A percentile compares a stretch with the other conserved stretches of the same genome.
These are phyloP conservation scores for Bipolaris gigantea DNA, from an alignment of 2,329 filamentous ascomycete species.

Conservation along the genomic window DNA sequence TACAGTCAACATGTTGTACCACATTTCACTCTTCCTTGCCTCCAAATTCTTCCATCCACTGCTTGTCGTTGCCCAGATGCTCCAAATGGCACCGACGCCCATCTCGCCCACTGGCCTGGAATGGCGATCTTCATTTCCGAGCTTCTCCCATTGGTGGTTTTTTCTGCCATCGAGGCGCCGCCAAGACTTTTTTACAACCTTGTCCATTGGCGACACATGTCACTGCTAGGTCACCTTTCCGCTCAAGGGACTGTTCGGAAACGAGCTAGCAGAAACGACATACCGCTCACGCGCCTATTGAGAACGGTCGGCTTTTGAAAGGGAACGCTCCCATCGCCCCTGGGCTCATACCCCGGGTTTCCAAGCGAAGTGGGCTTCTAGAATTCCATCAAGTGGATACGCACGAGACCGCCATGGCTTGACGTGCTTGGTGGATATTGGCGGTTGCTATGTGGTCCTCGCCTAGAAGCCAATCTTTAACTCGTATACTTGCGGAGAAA, in stretches of 20 bases:
- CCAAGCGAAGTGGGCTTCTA: slow-evolving; percentile 6
- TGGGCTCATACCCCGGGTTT: slow-evolving; percentile 9
- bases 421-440: slow-evolving; percentile 30
- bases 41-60: slow-evolving; percentile 4
- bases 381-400: background rate
- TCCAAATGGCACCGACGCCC: background rate
- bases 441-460: background rate
- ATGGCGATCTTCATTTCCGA: background rate
- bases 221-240: slow-evolving; percentile 19
- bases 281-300: slow-evolving; percentile 5
- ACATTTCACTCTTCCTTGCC: slow-evolving; percentile 44
- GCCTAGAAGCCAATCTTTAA: slow-evolving; percentile 1
- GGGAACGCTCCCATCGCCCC: background rate
- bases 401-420: slow-evolving; percentile 8
- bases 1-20: slow-evolving; percentile 43
- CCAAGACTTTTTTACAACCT: slow-evolving; percentile 21
- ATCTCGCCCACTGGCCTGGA: background rate
- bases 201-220: slow-evolving; percentile 19
- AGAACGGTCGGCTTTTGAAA: slow-evolving; percentile 7
- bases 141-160: slow-evolving; percentile 31
- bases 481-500: slow-evolving; percentile 20
- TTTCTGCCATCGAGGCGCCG: slow-evolving; percentile 12
- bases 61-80: background rate
- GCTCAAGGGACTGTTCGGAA: slow-evolving; percentile 1
- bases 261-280: slow-evolving; percentile 2